Evolutionary conservation across 495 filamentous ascomycete species (phyloP).

Genomic region (Aspergillus incahuasiensis): DNA sequence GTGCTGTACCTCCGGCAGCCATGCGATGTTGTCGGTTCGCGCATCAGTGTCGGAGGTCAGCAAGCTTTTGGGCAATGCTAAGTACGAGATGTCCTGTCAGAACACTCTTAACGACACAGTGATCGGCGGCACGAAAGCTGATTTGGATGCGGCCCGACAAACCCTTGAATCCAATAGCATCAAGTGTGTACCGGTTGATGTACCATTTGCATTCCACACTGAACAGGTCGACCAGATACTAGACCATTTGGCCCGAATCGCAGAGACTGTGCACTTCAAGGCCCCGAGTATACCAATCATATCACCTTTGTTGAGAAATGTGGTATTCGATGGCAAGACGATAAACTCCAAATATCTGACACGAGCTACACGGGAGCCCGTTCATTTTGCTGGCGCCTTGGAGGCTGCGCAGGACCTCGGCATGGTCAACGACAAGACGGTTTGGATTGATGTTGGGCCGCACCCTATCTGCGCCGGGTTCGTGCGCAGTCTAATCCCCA

Average conservation of each 20-base stretch:
- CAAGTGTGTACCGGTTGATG: constrained; percentile 64
- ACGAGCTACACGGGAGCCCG: constrained; percentile 61
- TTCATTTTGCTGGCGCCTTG: constrained; percentile 65
- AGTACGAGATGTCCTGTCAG: constrained; percentile 1
- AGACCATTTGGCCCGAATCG: constrained; percentile 57
- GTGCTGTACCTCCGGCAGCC: constrained; percentile 67
- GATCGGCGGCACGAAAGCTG: constrained; percentile 39
- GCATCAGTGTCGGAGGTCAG: constrained; percentile 32
- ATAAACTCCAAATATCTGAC: constrained; percentile 58
- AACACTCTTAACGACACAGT: constrained; percentile 41
- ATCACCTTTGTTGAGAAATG: constrained; percentile 61
- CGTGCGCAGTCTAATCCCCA: constrained; percentile 18
- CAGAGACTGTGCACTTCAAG: constrained; percentile 56
- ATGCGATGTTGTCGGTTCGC: constrained; percentile 54
- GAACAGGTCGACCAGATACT: constrained; percentile 75
- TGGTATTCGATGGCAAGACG: constrained; percentile 48
- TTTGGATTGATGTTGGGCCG: constrained; percentile 41
- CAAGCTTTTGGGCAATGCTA: constrained; percentile 15
- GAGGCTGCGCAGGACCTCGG: constrained; percentile 38
- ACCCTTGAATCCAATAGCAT: constrained; percentile 50
- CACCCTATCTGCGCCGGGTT: constrained; percentile 33
- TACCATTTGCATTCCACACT: constrained; percentile 81
- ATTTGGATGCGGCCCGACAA: constrained; percentile 53
- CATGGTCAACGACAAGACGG: constrained; percentile 20
- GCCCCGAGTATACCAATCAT: constrained; percentile 60